These are phyloP conservation scores for Aspergillus neotritici DNA, from an alignment of 2,329 filamentous ascomycete genomes.

Conservation along the genomic window DNA sequence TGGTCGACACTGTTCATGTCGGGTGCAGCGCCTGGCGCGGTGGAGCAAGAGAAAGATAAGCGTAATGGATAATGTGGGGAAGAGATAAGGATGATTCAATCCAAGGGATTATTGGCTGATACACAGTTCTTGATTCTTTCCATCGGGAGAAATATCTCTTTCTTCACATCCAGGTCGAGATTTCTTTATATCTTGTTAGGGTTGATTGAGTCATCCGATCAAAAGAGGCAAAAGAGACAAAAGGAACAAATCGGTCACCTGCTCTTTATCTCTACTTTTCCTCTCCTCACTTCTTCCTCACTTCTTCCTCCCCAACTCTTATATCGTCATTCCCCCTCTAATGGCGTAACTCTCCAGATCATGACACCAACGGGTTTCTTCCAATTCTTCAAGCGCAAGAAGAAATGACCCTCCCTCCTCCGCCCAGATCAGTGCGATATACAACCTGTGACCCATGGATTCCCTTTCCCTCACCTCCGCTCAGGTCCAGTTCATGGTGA, in stretches of 20 bases:
- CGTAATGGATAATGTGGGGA: neutral
- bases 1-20: too few relatives aligned
- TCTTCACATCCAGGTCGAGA: neutral
- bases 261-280: conserved; percentile 1
- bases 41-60: too few relatives aligned
- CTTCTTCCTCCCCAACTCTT: neutral
- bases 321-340: neutral
- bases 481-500: conserved; percentile 30
- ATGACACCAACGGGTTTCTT: conserved; percentile 1
- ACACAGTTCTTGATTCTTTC: neutral
- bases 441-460: conserved; percentile 6
- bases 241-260: conserved; percentile 1
- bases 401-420: conserved; percentile 5
- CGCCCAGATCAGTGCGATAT: neutral
- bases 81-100: neutral
- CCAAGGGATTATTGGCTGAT: neutral
- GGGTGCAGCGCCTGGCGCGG: too few relatives aligned
- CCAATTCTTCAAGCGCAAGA: conserved; percentile 12
- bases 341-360: neutral
- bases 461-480: conserved; percentile 27
- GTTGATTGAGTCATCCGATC: neutral
- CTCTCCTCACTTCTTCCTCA: conserved; percentile 1
- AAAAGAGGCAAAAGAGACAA: neutral
- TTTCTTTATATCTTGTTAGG: too few relatives aligned
- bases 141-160: too few relatives aligned